phyloP scores from a whole-genome alignment of 768 basidiomycete species.

The Tephrocybe sp. region DNA sequence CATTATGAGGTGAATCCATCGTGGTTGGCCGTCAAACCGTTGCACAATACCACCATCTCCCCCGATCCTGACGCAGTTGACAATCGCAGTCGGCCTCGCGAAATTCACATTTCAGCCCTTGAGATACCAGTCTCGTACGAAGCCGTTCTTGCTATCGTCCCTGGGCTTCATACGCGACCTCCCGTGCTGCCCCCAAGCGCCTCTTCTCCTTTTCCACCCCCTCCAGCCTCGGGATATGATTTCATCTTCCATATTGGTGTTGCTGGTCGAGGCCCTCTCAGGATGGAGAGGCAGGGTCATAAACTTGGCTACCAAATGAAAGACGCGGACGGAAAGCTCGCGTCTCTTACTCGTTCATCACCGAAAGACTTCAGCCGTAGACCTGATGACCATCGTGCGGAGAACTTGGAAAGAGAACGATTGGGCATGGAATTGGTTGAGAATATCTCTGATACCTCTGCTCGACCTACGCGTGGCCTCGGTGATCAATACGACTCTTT shows the following conservation, averaged over 20 bases:
- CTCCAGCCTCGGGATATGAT: constrained; percentile 57
- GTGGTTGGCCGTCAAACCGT: constrained; percentile 65
- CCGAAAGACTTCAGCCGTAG: constrained; percentile 42
- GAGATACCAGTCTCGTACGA: constrained; percentile 62
- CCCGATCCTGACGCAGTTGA: constrained; percentile 31
- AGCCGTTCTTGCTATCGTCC: constrained; percentile 51
- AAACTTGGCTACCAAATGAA: constrained; percentile 71
- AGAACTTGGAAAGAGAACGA: constrained; percentile 36
- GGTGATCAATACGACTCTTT: constrained; percentile 53
- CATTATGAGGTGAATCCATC: constrained; percentile 64
- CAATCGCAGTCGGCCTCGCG: constrained; percentile 23
- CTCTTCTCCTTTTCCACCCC: constrained; percentile 30
- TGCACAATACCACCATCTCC: constrained; percentile 55
- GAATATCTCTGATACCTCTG: constrained; percentile 29
- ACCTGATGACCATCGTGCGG: constrained; percentile 32
- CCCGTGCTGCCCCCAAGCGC: constrained; percentile 46
- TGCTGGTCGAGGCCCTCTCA: constrained; percentile 59
- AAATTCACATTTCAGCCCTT: constrained; percentile 61
- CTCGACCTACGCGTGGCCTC: constrained; percentile 42
- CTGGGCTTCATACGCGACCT: constrained; percentile 60
- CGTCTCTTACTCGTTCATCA: constrained; percentile 45
- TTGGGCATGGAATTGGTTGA: constrained; percentile 40
- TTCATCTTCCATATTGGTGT: constrained; percentile 73
- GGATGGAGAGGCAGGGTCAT: constrained; percentile 66
- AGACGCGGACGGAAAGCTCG: constrained; percentile 58